Base-by-base conservation (phyloP, 768 basidiomycete species). In the Strobilomyces dryophilus region DNA sequence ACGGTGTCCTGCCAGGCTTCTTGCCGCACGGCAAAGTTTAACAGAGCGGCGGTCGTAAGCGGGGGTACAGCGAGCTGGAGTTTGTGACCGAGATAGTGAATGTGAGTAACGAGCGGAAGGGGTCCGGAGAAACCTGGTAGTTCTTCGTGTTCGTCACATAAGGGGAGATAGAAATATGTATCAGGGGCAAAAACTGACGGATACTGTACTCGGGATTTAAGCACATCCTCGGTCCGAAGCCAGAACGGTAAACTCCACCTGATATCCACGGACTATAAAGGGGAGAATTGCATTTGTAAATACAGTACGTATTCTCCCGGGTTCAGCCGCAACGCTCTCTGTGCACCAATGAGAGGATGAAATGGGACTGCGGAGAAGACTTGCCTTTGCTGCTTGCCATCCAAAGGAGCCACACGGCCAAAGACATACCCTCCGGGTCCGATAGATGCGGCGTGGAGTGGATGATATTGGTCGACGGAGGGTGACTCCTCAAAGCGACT, bases 351-450 rank as follows among this genome's bases (percentile, higher is more conserved):
- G 40, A 60, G 52, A 56, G 54, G 35, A 48, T 8, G 44, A 52
- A 35, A 37, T 18, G 15, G 31, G 53, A 42, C 41, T 10, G 32
- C 11, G 49, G 27, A 49, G 45, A 49, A 45, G 35, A 49, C 72
- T 59, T 53, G 69, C 79, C 73, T 67, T 64, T 66, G 47, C 60
- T 72, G 44, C 59, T 69, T 9, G 72, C 70, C 74, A 78, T 71
- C 79, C 79, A 80, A 29, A 77, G 60, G 17, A 80, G 57, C 77
- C 77, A 80, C 5, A 75, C 36, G 9, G 71, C 64, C 18, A 80
- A 61, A 12, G 78, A 71, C 32, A 71, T 69, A 17, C 69, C 59
- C 36, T 71, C 72, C 5, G 61, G 57, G 58, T 78, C 73, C 18
- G 61, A 49, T 26, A 49, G 45, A 56, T 60, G 68, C 60, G 71